Evolutionary conservation across 495 filamentous ascomycete genomes (phyloP), one percentile per base, ranked within the genome.

Genomic region (Penicillium chermesinum): DNA sequence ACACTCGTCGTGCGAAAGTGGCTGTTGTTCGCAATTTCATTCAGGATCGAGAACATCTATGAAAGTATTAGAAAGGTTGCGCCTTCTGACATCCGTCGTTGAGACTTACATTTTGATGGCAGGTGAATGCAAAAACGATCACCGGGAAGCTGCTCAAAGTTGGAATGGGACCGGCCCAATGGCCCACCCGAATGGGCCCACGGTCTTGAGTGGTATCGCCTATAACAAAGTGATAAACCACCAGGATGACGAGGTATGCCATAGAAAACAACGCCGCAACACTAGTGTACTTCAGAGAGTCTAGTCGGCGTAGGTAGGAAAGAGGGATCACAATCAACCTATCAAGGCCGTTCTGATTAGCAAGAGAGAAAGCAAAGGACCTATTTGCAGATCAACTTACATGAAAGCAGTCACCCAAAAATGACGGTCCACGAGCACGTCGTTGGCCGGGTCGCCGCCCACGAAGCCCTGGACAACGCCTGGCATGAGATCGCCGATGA

Each of bases 331-430:
- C 86, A 50, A 95, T 80, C 53, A 98, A 73, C 87, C 87, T 91
- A 56, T 27, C 15, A 6, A 17, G 7, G n/a, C n/a, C 34, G 7
- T 7, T 22, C 25, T 20, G 4, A 19, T 36, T 3, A 45, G 27
- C 18, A 45, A 14, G 10, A 30, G 10, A 30, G 6, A 19, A 41
- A n/a, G 38, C 19, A 25, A 25, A 25, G 3, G 7, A 41, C 9
- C 12, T 2, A 7, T 18, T 17, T 19, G 15, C 42, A 15, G 27
- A 27, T 7, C 4, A 35, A 63, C 82, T 51, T 65, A 89, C 87
- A 96, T 91, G 59, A 97, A 98, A 15, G 80, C 91, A n/a, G 93
- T 96, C 39, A 98, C 85, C 93, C 93, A 98, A 61, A 98, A 97
- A 59, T 88, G 85, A 27, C 94, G 80, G 63, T 98, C 90, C 33